Conservation (phyloP, 179 eudicot genomes). For the Gypsophila paniculata region DNA sequence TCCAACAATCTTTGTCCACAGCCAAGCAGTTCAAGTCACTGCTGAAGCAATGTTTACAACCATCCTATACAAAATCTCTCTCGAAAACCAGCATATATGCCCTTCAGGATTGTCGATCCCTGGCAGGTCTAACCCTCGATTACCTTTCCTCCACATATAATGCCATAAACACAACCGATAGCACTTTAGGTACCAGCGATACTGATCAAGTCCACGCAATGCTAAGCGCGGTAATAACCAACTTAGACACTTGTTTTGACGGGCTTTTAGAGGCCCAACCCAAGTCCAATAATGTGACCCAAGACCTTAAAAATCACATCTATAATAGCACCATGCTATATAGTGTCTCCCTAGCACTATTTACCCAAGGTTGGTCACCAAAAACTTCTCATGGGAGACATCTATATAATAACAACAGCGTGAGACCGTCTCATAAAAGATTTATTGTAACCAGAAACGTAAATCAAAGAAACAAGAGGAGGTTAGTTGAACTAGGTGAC, state of each 20-base stretch:
- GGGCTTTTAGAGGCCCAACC: constrained; percentile 25
- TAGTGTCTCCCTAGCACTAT: constrained; percentile 38
- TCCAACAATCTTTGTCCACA: constrained; percentile 17
- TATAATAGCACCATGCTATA: constrained; percentile 22
- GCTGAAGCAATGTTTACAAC: constrained; percentile 21
- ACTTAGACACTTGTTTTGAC: constrained; percentile 39
- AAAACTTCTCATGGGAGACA: constrained; percentile 5
- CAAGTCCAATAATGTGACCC: constrained; percentile 1
- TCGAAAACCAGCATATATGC: constrained; percentile 18
- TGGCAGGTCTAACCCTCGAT: constrained; percentile 24
- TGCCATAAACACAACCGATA: constrained; percentile 5
- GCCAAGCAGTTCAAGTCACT: constrained; percentile 19
- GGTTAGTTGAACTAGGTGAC: constrained; percentile 16
- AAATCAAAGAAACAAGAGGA: constrained; percentile 10
- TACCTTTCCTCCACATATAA: constrained; percentile 21
- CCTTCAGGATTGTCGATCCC: constrained; percentile 32
- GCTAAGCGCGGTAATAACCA: constrained; percentile 44
- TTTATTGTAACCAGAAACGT: neutral
- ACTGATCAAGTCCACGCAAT: constrained; percentile 22
- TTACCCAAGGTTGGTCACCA: constrained; percentile 31
- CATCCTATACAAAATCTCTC: neutral
- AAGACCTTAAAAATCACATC: constrained; percentile 16
- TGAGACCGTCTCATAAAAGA: too few relatives aligned
- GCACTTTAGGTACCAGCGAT: neutral
- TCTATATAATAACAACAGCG: neutral